These are phyloP conservation scores for Besnoitia besnoiti DNA, from an alignment of 169 alveolate genomes.

Conservation along the genomic window DNA sequence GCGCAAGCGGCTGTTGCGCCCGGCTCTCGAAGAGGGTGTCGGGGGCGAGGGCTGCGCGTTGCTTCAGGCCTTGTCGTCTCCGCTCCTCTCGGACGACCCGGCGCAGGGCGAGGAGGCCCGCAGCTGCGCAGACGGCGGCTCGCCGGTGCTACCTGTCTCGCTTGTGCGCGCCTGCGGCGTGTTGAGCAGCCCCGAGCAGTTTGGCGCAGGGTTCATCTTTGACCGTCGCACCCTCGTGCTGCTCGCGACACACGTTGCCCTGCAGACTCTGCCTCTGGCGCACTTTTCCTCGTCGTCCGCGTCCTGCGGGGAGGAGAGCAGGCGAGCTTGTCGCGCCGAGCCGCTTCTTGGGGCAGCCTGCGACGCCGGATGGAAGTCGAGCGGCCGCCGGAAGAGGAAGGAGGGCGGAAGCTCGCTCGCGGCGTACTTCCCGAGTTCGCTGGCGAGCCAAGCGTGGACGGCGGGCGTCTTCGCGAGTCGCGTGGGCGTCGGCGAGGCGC, in stretches of 20 bases:
- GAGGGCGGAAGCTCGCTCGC: not conserved
- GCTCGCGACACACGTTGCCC: conserved; percentile 19
- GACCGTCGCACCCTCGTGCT: conserved; percentile 7
- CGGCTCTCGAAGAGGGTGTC: not conserved
- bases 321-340: no score
- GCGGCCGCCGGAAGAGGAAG: not conserved
- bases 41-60: not conserved
- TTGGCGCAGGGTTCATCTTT: conserved; percentile 13
- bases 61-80: not conserved
- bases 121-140: not conserved
- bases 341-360: not conserved
- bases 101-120: not conserved
- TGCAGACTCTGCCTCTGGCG: not conserved
- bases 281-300: not conserved
- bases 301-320: no score
- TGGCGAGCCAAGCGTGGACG: not conserved
- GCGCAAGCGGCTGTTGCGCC: not conserved
- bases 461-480: not conserved
- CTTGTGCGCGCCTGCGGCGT: conserved; percentile 24
- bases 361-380: not conserved
- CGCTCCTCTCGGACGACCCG: not conserved
- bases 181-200: conserved; percentile 9
- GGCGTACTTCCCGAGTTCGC: not conserved
- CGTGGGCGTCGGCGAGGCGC: conserved; percentile 26
- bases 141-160: not conserved